Conservation (phyloP, 257 asterid species). For the Phtheirospermum japonicum region DNA sequence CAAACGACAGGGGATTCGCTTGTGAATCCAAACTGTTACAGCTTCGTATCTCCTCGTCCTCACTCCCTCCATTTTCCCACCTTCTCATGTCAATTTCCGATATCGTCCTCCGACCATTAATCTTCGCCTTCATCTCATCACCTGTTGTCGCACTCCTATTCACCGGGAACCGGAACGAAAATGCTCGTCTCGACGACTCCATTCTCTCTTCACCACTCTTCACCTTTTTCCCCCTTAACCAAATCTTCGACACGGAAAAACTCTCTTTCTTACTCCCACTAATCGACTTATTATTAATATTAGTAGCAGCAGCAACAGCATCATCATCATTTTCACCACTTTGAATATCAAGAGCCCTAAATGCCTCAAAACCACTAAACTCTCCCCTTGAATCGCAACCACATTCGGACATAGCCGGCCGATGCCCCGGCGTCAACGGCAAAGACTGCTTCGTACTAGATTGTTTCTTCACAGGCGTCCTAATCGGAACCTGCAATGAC, state of each 20-base stretch:
- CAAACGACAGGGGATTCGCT: conserved; percentile 58
- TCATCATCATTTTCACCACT: conserved; percentile 3
- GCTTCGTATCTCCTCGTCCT: conserved; percentile 57
- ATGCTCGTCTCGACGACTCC: conserved; percentile 54
- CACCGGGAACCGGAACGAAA: conserved; percentile 64
- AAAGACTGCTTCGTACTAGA: conserved; percentile 47
- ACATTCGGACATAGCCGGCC: conserved; percentile 78
- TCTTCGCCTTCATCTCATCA: conserved; percentile 36
- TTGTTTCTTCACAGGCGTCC: conserved; percentile 58
- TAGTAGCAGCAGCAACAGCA: too few relatives aligned
- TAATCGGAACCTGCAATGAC: conserved; percentile 71
- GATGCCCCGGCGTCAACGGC: conserved; percentile 59
- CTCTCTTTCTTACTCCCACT: conserved; percentile 56
- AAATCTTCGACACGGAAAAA: conserved; percentile 69
- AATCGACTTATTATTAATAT: conserved; percentile 27
- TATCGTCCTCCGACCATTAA: conserved; percentile 38
- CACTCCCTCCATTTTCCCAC: conserved; percentile 60
- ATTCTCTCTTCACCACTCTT: conserved; percentile 26
- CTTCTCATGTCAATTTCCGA: conserved; percentile 52
- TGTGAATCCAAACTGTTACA: conserved; percentile 61
- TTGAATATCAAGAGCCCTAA: conserved; percentile 22
- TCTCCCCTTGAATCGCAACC: conserved; percentile 74
- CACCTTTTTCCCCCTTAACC: conserved; percentile 62
- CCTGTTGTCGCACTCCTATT: conserved; percentile 17
- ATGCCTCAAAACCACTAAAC: conserved; percentile 59